phyloP scores from a whole-genome alignment of 805 yeast genomes.

The Suhomyces pyralidae region DNA sequence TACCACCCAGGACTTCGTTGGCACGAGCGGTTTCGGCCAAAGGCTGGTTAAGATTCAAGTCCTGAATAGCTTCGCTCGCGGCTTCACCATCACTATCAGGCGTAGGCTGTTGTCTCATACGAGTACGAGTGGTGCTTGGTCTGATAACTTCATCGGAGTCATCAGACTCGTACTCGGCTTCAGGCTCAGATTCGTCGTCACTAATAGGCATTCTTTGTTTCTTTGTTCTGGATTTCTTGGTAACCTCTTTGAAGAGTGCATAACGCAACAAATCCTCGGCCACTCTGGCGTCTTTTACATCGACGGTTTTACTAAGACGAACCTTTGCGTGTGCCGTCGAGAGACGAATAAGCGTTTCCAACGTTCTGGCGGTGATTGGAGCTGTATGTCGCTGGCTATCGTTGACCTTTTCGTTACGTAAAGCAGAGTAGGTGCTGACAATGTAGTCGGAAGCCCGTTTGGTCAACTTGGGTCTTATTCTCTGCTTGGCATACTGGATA shows the following conservation, averaged over 20 bases:
- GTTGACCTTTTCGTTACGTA: constrained; percentile 70
- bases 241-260: constrained; percentile 78
- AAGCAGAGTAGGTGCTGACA: constrained; percentile 71
- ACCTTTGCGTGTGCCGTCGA: constrained; percentile 97
- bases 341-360: constrained; percentile 91
- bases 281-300: constrained; percentile 72
- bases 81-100: constrained; percentile 5
- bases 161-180: constrained; percentile 30
- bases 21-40: constrained; percentile 22
- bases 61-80: constrained; percentile 1
- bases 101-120: constrained; percentile 14
- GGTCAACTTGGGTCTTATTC: constrained; percentile 78
- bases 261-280: constrained; percentile 84
- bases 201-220: constrained; percentile 19
- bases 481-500: constrained; percentile 88
- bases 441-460: constrained; percentile 76
- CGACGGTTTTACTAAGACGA: constrained; percentile 75
- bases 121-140: constrained; percentile 18
- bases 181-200: constrained; percentile 24
- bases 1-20: constrained; percentile 17
- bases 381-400: constrained; percentile 74
- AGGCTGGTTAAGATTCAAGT: constrained; percentile 14
- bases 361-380: constrained; percentile 97
- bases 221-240: constrained; percentile 35
- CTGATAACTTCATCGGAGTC: constrained; percentile 13